Conservation (phyloP, 73 alveolate species). For the Paramecium primaurelia region DNA sequence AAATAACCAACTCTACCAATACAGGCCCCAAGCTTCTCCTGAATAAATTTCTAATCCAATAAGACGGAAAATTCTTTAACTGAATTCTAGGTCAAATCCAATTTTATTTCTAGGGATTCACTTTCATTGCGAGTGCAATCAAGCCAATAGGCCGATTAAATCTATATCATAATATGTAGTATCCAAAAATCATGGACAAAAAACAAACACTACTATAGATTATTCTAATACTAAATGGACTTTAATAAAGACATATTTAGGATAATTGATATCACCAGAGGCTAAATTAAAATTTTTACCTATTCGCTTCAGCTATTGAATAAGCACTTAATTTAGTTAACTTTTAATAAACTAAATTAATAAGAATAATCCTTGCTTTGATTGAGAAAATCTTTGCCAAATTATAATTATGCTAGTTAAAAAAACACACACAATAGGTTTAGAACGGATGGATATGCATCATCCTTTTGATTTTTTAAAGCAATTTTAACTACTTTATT, state of each 20-base stretch:
- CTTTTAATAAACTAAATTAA: neutral
- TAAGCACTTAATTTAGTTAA: constrained; percentile 18
- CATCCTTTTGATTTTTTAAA: neutral
- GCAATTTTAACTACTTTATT: neutral
- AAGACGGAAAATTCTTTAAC: neutral
- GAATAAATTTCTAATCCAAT: constrained; percentile 65
- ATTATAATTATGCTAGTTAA: neutral
- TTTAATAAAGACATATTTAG: neutral
- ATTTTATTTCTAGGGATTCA: neutral
- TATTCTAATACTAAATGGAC: neutral
- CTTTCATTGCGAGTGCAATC: neutral
- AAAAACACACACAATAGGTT: neutral
- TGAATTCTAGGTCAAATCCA: neutral
- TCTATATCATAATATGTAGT: neutral
- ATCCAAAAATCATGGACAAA: neutral
- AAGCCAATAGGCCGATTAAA: constrained; percentile 6
- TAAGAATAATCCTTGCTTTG: neutral
- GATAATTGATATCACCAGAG: constrained; percentile 20
- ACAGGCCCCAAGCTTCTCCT: constrained; percentile 81
- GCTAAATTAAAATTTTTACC: constrained; percentile 41
- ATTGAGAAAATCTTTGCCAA: neutral
- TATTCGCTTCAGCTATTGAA: constrained; percentile 49
- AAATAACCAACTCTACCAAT: constrained; percentile 92
- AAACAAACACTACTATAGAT: neutral
- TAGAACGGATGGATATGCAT: neutral